Percentiles rank a stretch among this genome's conserved stretches.
Evolutionary conservation across 768 basidiomycete species (phyloP).

Genomic region (Mycena galopus): DNA sequence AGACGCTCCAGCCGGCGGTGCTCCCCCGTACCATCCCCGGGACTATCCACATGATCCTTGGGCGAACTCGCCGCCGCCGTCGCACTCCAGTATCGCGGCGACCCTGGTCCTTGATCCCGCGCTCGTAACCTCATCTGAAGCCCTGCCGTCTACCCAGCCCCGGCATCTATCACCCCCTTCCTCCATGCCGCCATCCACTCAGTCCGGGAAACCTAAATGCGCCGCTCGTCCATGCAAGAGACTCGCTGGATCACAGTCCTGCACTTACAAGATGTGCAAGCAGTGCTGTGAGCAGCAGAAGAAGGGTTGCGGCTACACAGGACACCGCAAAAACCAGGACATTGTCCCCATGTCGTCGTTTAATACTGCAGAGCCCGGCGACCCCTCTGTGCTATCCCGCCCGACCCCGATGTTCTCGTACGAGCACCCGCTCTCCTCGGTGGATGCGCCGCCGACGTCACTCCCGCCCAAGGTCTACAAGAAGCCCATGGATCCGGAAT

Average conservation of each 20-base stretch:
- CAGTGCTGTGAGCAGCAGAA: too few species aligned
- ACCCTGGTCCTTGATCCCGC: not conserved
- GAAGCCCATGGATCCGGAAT: not conserved
- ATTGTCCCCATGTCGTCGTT: not conserved
- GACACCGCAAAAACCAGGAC: not conserved
- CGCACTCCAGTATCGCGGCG: too few species aligned
- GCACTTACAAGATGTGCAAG: too few species aligned
- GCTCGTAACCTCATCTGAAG: not conserved
- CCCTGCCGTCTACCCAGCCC: not conserved
- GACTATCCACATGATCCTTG: not conserved
- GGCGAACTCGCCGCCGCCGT: not conserved
- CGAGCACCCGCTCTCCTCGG: not conserved
- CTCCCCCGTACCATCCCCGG: slow-evolving; percentile 3
- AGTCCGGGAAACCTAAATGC: too few species aligned
- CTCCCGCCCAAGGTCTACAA: not conserved
- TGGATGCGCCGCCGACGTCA: not conserved
- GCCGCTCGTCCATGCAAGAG: too few species aligned
- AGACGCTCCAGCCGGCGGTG: slow-evolving; percentile 5
- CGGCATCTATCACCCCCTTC: not conserved
- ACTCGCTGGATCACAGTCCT: too few species aligned
- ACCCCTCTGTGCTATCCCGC: slow-evolving; percentile 10
- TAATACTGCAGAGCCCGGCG: not conserved
- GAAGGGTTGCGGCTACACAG: slow-evolving; percentile 4
- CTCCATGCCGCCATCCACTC: not conserved
- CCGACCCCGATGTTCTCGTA: slow-evolving; percentile 7